A percentile compares a stretch with the other conserved stretches of the same genome.
These are phyloP conservation scores for Acanthamoeba culbertsoni DNA, from an alignment of 208 protist genomes.

Conservation along the genomic window DNA sequence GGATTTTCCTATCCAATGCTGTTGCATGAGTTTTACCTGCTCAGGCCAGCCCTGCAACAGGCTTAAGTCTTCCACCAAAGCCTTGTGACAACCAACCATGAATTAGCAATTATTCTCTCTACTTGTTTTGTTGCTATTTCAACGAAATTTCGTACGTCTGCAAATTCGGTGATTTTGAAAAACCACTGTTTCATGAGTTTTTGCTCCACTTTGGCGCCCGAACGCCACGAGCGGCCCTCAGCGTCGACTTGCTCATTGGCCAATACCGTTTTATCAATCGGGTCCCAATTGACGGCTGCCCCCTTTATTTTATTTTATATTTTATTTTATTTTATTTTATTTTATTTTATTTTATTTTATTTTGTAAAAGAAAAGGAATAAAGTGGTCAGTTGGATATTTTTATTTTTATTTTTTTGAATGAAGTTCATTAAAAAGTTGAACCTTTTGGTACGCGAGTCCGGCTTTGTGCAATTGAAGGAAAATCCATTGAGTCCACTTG, in stretches of 20 bases:
- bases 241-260: slow-evolving; percentile 89
- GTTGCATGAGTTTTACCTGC: slow-evolving; percentile 79
- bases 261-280: slow-evolving; percentile 85
- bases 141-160: slow-evolving; percentile 66
- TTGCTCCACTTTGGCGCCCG: slow-evolving; percentile 82
- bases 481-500: slow-evolving; percentile 88
- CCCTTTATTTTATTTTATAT: slow-evolving; percentile 52
- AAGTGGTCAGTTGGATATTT: no score
- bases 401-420: no score
- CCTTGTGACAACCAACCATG: not conserved
- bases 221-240: slow-evolving; percentile 85
- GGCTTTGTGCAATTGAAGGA: slow-evolving; percentile 78
- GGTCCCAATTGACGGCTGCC: slow-evolving; percentile 82
- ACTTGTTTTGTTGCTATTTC: not conserved
- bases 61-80: slow-evolving; percentile 73
- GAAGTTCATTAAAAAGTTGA: no score
- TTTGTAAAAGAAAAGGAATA: no score
- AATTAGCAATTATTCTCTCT: not conserved
- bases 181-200: slow-evolving; percentile 86
- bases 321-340: no score
- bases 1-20: slow-evolving; percentile 86
- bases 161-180: slow-evolving; percentile 83
- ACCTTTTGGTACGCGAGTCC: slow-evolving; percentile 83
- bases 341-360: no score
- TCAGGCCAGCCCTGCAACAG: slow-evolving; percentile 47